Percentiles rank a stretch among this genome's conserved stretches.
These are phyloP conservation scores for Yarrowia galli DNA, from an alignment of 1,139 yeast genomes.

Conservation along the genomic window DNA sequence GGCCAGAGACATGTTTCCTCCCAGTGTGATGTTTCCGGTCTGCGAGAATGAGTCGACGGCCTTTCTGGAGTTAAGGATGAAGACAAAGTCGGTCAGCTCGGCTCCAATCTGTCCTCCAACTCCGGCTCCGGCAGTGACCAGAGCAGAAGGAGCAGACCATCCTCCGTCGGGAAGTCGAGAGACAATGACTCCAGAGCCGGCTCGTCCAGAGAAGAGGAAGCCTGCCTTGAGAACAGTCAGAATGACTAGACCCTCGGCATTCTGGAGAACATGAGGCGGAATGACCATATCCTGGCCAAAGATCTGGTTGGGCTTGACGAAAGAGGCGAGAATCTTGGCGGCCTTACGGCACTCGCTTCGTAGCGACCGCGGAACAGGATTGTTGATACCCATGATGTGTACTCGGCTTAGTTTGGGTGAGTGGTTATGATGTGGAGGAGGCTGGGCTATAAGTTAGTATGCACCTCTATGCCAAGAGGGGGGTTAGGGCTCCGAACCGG, in stretches of 20 bases:
- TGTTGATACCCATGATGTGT: slow-evolving; percentile 74
- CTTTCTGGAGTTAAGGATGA: slow-evolving; percentile 80
- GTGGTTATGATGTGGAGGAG: slow-evolving; percentile 18
- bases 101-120: slow-evolving; percentile 98
- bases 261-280: slow-evolving; percentile 85
- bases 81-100: slow-evolving; percentile 94
- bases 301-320: slow-evolving; percentile 93
- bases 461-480: slow-evolving; percentile 16
- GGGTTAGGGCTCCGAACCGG: slow-evolving; percentile 36
- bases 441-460: slow-evolving; percentile 18
- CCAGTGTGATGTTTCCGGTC: slow-evolving; percentile 90
- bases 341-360: slow-evolving; percentile 81
- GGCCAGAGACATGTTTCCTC: slow-evolving; percentile 96
- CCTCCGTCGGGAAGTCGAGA: slow-evolving; percentile 91
- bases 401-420: neutral
- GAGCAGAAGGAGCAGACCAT: slow-evolving; percentile 99
- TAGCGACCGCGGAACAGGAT: slow-evolving; percentile 94
- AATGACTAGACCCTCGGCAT: slow-evolving; percentile 92
- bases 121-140: slow-evolving; percentile 96
- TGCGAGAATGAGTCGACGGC: slow-evolving; percentile 97
- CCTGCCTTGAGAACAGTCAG: slow-evolving; percentile 97
- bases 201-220: slow-evolving; percentile 93
- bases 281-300: slow-evolving; percentile 87
- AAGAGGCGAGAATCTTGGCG: slow-evolving; percentile 89
- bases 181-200: slow-evolving; percentile 95